These are phyloP conservation scores for Moricandia arvensis DNA, from an alignment of 345 rosid genomes.

Conservation along the genomic window DNA sequence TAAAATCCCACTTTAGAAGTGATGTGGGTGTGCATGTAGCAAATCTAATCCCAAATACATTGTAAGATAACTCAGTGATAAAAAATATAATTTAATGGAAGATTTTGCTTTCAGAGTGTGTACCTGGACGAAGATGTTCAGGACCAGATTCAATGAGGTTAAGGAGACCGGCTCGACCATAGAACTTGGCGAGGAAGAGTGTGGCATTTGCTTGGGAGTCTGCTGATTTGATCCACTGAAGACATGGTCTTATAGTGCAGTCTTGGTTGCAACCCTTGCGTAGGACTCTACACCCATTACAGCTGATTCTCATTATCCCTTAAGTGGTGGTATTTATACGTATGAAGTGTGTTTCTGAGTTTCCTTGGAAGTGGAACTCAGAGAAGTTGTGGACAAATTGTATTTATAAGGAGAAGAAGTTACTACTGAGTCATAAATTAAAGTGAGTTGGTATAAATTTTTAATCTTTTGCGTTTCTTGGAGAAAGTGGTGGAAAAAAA, in stretches of 20 bases:
- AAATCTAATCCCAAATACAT: background rate
- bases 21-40: constrained; percentile 24
- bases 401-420: constrained; percentile 35
- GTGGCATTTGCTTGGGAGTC: constrained; percentile 76
- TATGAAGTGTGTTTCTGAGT: constrained; percentile 12
- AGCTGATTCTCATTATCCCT: constrained; percentile 52
- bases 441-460: constrained; percentile 16
- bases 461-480: constrained; percentile 33
- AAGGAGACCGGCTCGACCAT: constrained; percentile 73
- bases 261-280: constrained; percentile 68
- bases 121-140: constrained; percentile 53
- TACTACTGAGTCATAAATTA: constrained; percentile 19
- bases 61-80: background rate
- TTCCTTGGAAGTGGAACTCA: constrained; percentile 10
- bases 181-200: constrained; percentile 70
- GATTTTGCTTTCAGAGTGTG: background rate
- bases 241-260: constrained; percentile 65
- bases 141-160: constrained; percentile 70
- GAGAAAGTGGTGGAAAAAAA: constrained; percentile 39
- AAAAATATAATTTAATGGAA: background rate
- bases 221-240: constrained; percentile 64
- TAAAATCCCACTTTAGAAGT: background rate
- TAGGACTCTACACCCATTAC: constrained; percentile 68
- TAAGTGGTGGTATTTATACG: background rate
- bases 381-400: constrained; percentile 3